Conservation (phyloP, 2,329 filamentous ascomycete genomes). For the Exophiala phaeomuriformis region DNA sequence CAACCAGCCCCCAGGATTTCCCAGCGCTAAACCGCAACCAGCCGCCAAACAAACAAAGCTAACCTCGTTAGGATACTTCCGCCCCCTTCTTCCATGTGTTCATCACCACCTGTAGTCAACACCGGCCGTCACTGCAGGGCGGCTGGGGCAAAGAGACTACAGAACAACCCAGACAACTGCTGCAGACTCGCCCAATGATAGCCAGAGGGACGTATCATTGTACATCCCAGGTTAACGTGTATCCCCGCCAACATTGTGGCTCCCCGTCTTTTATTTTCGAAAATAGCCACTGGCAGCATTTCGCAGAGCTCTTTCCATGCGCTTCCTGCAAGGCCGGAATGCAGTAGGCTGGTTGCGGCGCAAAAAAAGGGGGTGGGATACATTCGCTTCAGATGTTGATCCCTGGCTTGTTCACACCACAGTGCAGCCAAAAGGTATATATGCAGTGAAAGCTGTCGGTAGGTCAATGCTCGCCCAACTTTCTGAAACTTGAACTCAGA, state of each 20-base stretch:
- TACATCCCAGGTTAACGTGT: neutral
- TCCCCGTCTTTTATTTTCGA: neutral
- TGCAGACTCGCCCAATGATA: too few relatives aligned
- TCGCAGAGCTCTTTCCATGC: too few relatives aligned
- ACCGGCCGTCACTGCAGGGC: neutral
- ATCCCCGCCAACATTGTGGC: constrained; percentile 8
- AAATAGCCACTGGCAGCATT: neutral
- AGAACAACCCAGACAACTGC: too few relatives aligned
- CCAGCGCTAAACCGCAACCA: constrained; percentile 7
- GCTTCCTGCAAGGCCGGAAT: too few relatives aligned
- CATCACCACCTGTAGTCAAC: constrained; percentile 1
- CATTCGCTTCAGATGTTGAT: neutral
- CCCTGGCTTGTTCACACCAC: too few relatives aligned
- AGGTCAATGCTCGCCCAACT: too few relatives aligned
- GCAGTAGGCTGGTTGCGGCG: constrained; percentile 3
- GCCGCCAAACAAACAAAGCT: neutral
- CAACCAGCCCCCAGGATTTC: constrained; percentile 3
- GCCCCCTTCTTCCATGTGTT: neutral
- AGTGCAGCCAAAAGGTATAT: too few relatives aligned
- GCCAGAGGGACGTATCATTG: neutral
- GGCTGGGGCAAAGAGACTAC: neutral
- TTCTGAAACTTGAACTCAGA: neutral
- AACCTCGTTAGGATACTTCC: neutral
- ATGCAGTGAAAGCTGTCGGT: too few relatives aligned
- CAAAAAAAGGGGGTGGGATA: constrained; percentile 1